These are phyloP conservation scores for cucumber (Cucumis sativus) DNA, from an alignment of 306 rosid genomes.

Conservation along the genomic window DNA sequence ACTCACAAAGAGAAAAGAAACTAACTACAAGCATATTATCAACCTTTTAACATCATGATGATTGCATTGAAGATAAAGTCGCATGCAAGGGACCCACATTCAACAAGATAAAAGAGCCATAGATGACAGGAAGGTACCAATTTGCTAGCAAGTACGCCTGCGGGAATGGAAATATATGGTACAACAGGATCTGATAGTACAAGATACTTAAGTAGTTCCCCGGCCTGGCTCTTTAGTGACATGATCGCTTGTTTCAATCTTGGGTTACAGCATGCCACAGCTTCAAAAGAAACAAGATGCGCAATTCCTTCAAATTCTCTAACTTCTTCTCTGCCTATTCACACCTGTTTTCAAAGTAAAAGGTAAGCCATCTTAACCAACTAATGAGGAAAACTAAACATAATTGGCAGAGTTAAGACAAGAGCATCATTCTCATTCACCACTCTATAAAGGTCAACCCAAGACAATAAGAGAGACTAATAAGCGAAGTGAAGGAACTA, in stretches of 20 bases:
- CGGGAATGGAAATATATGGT: constrained; percentile 54
- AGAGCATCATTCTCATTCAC: neutral
- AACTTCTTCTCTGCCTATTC: neutral
- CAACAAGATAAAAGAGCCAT: constrained; percentile 1
- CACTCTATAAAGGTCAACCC: neutral
- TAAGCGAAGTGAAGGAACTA: neutral
- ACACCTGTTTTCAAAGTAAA: neutral
- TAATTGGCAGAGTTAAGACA: neutral
- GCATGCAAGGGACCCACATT: neutral
- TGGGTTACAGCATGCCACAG: constrained; percentile 22
- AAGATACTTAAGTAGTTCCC: constrained; percentile 47
- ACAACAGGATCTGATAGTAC: constrained; percentile 43
- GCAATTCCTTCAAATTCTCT: neutral
- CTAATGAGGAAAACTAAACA: neutral
- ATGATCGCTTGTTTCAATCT: constrained; percentile 38
- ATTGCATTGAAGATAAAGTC: constrained; percentile 1
- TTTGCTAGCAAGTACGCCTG: constrained; percentile 71
- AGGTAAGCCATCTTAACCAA: neutral
- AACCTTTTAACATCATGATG: constrained; percentile 3
- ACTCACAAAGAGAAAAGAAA: neutral
- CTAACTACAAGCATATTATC: neutral
- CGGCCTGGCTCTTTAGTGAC: constrained; percentile 66
- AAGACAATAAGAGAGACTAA: neutral
- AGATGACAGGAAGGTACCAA: constrained; percentile 36
- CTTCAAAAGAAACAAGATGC: neutral